Conservation (phyloP, 352 stramenopile genomes). For the Globisporangium rhizosaccharum region DNA sequence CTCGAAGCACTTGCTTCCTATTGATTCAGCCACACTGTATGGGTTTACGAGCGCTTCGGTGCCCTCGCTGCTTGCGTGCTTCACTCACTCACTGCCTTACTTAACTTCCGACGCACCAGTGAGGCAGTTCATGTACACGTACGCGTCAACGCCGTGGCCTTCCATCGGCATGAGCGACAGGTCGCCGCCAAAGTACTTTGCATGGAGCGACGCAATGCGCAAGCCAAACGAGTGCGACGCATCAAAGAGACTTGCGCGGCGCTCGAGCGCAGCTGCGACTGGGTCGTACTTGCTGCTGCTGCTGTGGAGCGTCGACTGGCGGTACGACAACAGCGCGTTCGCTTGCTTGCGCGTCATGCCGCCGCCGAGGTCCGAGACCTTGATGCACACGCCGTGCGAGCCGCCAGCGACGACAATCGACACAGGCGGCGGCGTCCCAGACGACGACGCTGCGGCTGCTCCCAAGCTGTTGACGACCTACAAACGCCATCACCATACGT, state of each 20-base stretch:
- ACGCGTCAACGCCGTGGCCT: slow-evolving; percentile 95
- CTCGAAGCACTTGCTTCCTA: no score
- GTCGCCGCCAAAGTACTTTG: slow-evolving; percentile 98
- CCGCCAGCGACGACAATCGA: slow-evolving; percentile 61
- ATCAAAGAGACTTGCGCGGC: slow-evolving; percentile 53
- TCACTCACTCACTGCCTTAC: slow-evolving; percentile 15
- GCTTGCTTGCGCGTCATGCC: slow-evolving; percentile 72
- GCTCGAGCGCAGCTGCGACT: slow-evolving; percentile 62
- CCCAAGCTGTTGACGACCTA: slow-evolving; percentile 50
- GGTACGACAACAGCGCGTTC: slow-evolving; percentile 68
- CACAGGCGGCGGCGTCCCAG: slow-evolving; percentile 38
- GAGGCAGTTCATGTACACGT: slow-evolving; percentile 87
- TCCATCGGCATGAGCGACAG: slow-evolving; percentile 99
- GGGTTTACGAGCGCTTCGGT: no score
- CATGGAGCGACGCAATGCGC: slow-evolving; percentile 90
- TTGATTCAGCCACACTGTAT: no score
- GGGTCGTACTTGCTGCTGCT: slow-evolving; percentile 50
- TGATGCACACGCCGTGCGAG: slow-evolving; percentile 70
- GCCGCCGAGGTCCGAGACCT: slow-evolving; percentile 69
- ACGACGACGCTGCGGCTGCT: slow-evolving; percentile 6
- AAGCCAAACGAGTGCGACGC: slow-evolving; percentile 87
- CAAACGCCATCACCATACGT: neutral
- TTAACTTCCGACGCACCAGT: slow-evolving; percentile 70
- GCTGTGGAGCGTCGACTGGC: slow-evolving; percentile 16
- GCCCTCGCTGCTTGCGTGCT: no score